Base-by-base conservation (phyloP, 805 yeast genomes). In the Nakazawaea sp. region DNA sequence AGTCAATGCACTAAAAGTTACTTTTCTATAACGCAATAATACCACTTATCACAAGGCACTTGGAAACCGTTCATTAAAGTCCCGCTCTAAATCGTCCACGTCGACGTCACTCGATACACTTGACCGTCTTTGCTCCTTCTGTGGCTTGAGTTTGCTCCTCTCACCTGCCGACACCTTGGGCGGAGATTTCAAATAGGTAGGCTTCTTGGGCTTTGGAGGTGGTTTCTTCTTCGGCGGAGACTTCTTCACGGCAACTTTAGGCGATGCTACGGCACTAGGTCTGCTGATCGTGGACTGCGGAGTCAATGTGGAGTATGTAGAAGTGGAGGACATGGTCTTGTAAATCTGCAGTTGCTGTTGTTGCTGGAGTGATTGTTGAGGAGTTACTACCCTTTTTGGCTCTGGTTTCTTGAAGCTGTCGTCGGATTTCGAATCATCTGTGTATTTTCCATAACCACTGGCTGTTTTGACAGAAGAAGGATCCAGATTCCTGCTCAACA, bases 401-500 rank as follows among this genome's bases (percentile, higher is more conserved):
- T 35, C 40, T 10, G 35, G 35, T 18, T 30, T 30, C 16, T 31
- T 36, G 32, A 36, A 36, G 12, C 7, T 11, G 15, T 23, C 6
- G 18, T n/a, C n/a, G 15, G 30, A 5, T 21, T 19, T 9, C 5
- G 16, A 27, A 4, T n/a, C 27, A 33, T 70, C 80, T 0, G 89
- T 78, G 51, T 71, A 84, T 52, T 75, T 75, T 6, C 96, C 96
- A 55, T 88, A 87, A 0, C 96, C 96, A 4, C 66, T 56, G 0
- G 95, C 95, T 0, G 90, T 78, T 47, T 73, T 79, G 13, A 59
- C 52, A 0, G 71, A 60, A 3, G 72, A 71, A 10, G 72, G 70
- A 4, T 70, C 59, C 35, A 56, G 55, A 12, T 30, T 29, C 46
- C 65, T 62, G 41, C 56, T 63, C 38, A 77, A 53, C 27, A 74